Conservation (phyloP, 1,139 yeast species). For the Blastobotrys arbuscula region DNA sequence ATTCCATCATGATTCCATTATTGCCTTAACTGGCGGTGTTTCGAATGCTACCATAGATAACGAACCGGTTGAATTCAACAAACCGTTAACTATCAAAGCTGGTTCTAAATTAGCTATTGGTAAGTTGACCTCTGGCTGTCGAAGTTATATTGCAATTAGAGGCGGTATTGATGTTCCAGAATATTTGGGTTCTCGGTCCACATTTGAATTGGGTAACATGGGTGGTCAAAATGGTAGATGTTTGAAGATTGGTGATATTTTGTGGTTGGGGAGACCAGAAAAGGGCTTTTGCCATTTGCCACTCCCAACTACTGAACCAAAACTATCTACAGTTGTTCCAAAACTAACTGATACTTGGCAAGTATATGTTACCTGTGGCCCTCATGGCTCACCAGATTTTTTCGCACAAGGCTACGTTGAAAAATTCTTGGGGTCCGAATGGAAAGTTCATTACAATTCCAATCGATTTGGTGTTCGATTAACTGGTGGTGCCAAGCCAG, state of each 20-base stretch:
- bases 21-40: slow-evolving; percentile 84
- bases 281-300: slow-evolving; percentile 65
- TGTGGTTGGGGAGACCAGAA: slow-evolving; percentile 76
- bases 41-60: slow-evolving; percentile 65
- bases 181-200: slow-evolving; percentile 92
- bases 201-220: slow-evolving; percentile 88
- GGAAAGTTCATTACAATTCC: slow-evolving; percentile 97
- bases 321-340: slow-evolving; percentile 59
- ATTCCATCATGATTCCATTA: slow-evolving; percentile 73
- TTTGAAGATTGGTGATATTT: slow-evolving; percentile 84
- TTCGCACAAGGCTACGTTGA: slow-evolving; percentile 70
- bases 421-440: slow-evolving; percentile 66
- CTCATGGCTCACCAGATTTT: slow-evolving; percentile 96
- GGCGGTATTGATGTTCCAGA: slow-evolving; percentile 94
- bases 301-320: slow-evolving; percentile 53
- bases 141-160: slow-evolving; percentile 83
- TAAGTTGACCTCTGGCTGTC: slow-evolving; percentile 72
- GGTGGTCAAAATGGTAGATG: slow-evolving; percentile 96
- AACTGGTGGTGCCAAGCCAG: slow-evolving; percentile 83
- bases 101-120: slow-evolving; percentile 83
- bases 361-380: slow-evolving; percentile 93
- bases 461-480: slow-evolving; percentile 93
- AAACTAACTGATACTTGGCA: slow-evolving; percentile 56
- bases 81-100: slow-evolving; percentile 59
- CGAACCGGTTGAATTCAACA: slow-evolving; percentile 52